phyloP scores from a whole-genome alignment of 2,329 filamentous ascomycete genomes.

The Colletotrichum eleusines region DNA sequence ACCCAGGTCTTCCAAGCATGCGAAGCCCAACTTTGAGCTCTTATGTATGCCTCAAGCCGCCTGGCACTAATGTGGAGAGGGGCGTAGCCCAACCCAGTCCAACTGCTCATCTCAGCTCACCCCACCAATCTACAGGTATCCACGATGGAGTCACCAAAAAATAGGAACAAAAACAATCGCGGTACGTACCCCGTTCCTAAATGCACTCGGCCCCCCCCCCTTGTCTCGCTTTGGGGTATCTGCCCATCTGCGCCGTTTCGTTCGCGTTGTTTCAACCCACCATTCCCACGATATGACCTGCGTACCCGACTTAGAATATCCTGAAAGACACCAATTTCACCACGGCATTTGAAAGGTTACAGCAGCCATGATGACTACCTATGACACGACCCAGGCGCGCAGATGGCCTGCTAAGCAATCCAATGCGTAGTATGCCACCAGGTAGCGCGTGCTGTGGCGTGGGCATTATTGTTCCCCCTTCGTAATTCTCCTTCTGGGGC shows the following conservation, averaged over 20 bases:
- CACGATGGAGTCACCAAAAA: not conserved
- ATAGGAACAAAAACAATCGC: conserved; percentile 9
- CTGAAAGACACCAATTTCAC: conserved; percentile 2
- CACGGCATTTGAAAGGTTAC: not conserved
- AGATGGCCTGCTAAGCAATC: not conserved
- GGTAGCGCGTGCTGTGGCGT: not conserved
- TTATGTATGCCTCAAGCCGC: not conserved
- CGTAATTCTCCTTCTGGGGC: conserved; percentile 23
- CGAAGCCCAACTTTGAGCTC: not conserved
- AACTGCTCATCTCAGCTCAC: not conserved
- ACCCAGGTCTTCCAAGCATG: not conserved
- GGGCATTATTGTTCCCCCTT: not conserved
- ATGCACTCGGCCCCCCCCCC: conserved; percentile 18
- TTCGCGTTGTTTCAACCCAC: conserved; percentile 39
- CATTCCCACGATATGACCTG: conserved; percentile 27
- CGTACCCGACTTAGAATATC: conserved; percentile 6
- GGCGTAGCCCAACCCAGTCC: not conserved
- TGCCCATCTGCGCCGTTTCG: conserved; percentile 33
- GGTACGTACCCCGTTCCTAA: conserved; percentile 2
- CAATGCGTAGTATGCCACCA: not conserved
- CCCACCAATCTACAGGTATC: not conserved
- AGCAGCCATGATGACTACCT: not conserved
- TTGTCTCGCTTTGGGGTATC: conserved; percentile 35
- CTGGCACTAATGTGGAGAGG: not conserved
- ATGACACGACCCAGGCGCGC: not conserved